Evolutionary conservation across 306 rosid species (phyloP), one percentile per base, ranked within the genome.

Genomic region (Acacia crassicarpa): DNA sequence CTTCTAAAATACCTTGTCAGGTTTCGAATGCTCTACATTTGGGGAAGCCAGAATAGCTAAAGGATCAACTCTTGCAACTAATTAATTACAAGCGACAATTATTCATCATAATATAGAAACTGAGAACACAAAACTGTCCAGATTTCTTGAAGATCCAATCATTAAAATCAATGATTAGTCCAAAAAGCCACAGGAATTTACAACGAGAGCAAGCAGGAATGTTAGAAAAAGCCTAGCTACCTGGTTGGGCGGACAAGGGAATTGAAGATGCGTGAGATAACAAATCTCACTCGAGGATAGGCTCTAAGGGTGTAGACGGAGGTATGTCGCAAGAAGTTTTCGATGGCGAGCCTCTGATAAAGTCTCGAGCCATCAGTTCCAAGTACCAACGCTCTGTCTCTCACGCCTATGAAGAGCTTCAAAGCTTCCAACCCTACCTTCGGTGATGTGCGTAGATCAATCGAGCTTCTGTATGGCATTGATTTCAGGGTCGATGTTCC

Each of bases 261-360:
- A 74, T 58, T 79, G 91, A 89, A 84, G 91, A 95, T 69, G 33
- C 97, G 91, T 76, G 93, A 87, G 82, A 88, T 76, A 66, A 87
- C 93, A 54, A 84, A 78, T 63, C 94, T 91, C 8, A 95, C 19
- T 33, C 92, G 93, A 78, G 93, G 91, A 73, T 81, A 90, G 32
- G 83, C 77, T 27, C 81, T 77, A 75, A 85, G 56, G 48, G 96
- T 77, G 82, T 83, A 86, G 56, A 70, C 2, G 14, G 89, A 27
- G 65, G 87, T 88, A 15, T 87, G 84, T 32, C 86, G 89, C 22
- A 92, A 61, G 17, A 86, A 75, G 41, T 73, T 85, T 59, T 95
- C 92, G 0, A 95, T n/a, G n/a, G n/a, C n/a, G n/a, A n/a, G n/a
- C n/a, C n/a, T n/a, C n/a, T n/a, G n/a, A n/a, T n/a, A n/a, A n/a